Base-by-base conservation (phyloP, 2,329 filamentous ascomycete species). In the Talaromyces sp. region DNA sequence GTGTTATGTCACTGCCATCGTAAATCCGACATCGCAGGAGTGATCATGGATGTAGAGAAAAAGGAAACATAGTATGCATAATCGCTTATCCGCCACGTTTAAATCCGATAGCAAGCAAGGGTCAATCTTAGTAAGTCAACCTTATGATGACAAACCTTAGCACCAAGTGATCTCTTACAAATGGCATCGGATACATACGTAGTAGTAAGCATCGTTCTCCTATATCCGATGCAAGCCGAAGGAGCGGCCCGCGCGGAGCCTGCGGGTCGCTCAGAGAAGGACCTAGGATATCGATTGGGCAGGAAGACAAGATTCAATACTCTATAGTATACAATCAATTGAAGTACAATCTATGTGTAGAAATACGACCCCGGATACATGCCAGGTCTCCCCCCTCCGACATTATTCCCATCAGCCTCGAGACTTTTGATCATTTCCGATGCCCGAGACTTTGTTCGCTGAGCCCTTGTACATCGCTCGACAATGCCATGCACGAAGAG, bases 401-500 rank as follows among this genome's bases (percentile, higher is more conserved):
- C 31, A 37, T 56, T 37, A 7, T 24, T 37, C 33, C n/a, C 52
- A 39, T 56, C 56, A 16, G 56, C 27, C 39, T 62, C 59, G 19
- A 66, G 35, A 43, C 47, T 60, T 52, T 62, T 58, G 6, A 54
- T 37, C 35, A 31, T 66, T n/a, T 58, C 37, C 45, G 37, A 22
- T 3, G 56, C 27, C 19, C 10, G 41, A 5, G 49, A 39, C 35
- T 33, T 50, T n/a, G 3, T 10, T 13, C 56, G 16, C 37, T 24
- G 59, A 22, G 33, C 37, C 16, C 60, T 59, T 33, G 33, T 49
- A 43, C 59, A 57, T 11, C 39, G 19, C 14, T 66, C 52, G 4
- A 59, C 13, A 4, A 62, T 24, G 16, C 64, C 60, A 9, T 66
- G 64, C 59, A 39, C 24, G 52, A 66, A 62, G 10, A 66, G 50